A percentile compares a stretch with the other conserved stretches of the same genome.
These are phyloP conservation scores for Umbilicaria muhlenbergii DNA, from an alignment of 495 filamentous ascomycete species.

Conservation along the genomic window DNA sequence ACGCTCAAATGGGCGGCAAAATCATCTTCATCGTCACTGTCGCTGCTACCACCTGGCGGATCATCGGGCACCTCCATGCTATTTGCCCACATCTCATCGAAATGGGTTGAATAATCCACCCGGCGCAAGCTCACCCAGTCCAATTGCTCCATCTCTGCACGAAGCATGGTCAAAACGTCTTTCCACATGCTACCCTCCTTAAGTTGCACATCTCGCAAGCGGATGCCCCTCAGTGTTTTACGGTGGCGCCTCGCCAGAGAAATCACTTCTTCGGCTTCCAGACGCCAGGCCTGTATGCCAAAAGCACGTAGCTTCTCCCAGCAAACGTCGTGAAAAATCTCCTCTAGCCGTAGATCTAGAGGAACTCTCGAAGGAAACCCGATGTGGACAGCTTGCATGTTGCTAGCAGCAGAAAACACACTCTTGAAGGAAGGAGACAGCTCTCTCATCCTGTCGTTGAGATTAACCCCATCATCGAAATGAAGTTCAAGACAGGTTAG, in stretches of 20 bases:
- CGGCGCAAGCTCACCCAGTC: constrained; percentile 44
- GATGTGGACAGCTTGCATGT: constrained; percentile 49
- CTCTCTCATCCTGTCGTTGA: constrained; percentile 36
- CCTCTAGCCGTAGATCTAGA: constrained; percentile 37
- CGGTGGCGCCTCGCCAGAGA: constrained; percentile 38
- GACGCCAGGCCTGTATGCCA: constrained; percentile 48
- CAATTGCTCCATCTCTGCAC: constrained; percentile 39
- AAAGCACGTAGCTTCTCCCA: constrained; percentile 48
- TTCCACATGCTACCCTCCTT: constrained; percentile 43
- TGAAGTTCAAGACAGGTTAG: constrained; percentile 42
- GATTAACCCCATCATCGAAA: constrained; percentile 40
- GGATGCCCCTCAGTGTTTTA: constrained; percentile 37
- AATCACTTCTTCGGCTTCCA: constrained; percentile 44
- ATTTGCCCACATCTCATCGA: constrained; percentile 28
- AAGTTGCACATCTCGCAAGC: constrained; percentile 41
- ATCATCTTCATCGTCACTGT: constrained; percentile 17
- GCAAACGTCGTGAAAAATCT: constrained; percentile 44
- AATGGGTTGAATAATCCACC: constrained; percentile 43
- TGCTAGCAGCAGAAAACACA: constrained; percentile 41
- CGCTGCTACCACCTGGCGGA: constrained; percentile 21
- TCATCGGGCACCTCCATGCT: constrained; percentile 30
- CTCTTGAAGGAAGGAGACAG: constrained; percentile 38
- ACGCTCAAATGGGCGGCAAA: constrained; percentile 5
- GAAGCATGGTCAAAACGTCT: constrained; percentile 40
- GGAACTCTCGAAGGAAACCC: constrained; percentile 44